Percentiles rank a stretch among this genome's conserved stretches.
phyloP scores from a whole-genome alignment of 352 stramenopile species.

The Phytophthora ramorum region DNA sequence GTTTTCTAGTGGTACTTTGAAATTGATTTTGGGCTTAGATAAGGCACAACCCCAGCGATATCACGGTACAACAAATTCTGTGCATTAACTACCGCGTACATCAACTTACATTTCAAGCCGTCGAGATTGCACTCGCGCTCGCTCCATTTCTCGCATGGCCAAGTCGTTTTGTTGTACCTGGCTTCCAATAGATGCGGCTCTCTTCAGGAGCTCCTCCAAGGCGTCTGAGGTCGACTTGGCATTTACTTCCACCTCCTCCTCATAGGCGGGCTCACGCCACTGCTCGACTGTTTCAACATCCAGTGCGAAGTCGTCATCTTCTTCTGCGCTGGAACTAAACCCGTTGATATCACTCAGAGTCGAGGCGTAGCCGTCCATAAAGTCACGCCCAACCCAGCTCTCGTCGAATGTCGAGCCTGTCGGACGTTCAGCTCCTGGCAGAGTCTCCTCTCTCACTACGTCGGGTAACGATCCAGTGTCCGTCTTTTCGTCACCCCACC shows the following conservation, averaged over 20 bases:
- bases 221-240: slow-evolving; percentile 23
- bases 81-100: no score
- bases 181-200: slow-evolving; percentile 24
- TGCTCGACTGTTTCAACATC: slow-evolving; percentile 19
- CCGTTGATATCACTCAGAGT: slow-evolving; percentile 32
- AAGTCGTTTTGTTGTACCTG: slow-evolving; percentile 37
- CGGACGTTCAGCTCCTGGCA: background rate
- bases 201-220: slow-evolving; percentile 13
- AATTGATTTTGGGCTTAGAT: no score
- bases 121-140: slow-evolving; percentile 16
- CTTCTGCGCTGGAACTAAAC: slow-evolving; percentile 35
- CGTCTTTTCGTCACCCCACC: slow-evolving; percentile 25
- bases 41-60: no score
- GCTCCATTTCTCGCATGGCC: slow-evolving; percentile 30
- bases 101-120: slow-evolving; percentile 8
- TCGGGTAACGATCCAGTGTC: slow-evolving; percentile 16
- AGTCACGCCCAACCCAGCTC: slow-evolving; percentile 28
- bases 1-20: no score
- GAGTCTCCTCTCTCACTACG: no score
- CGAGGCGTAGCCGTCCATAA: slow-evolving; percentile 29
- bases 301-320: slow-evolving; percentile 27
- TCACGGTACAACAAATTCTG: no score
- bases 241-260: slow-evolving; percentile 19
- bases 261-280: slow-evolving; percentile 20
- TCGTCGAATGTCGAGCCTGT: slow-evolving; percentile 30